Percentiles rank a stretch among this genome's conserved stretches.
These are phyloP conservation scores for Phoenix dactylifera DNA, from an alignment of 176 grass and related monocot genomes.

Conservation along the genomic window DNA sequence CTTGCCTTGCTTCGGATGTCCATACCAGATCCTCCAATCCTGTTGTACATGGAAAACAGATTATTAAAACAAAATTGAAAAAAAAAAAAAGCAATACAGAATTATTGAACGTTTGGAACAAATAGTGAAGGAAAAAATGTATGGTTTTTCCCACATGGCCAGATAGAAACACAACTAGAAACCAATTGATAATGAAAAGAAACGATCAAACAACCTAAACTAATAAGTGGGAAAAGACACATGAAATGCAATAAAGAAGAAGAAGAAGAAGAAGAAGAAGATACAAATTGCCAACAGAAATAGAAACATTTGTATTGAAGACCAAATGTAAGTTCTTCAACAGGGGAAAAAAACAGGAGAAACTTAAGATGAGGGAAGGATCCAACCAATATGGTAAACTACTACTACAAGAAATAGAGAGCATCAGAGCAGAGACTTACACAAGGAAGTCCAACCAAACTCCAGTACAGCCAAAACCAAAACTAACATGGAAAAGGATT, in stretches of 20 bases:
- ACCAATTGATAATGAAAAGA: not conserved
- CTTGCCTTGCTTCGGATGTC: slow-evolving; percentile 96
- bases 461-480: too few relatives aligned
- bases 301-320: too few relatives aligned
- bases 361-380: slow-evolving; percentile 6
- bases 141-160: not conserved
- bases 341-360: not conserved
- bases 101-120: not conserved
- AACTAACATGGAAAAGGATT: too few relatives aligned
- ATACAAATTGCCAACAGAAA: too few relatives aligned
- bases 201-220: not conserved
- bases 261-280: not conserved
- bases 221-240: not conserved
- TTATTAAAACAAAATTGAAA: not conserved
- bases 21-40: slow-evolving; percentile 99
- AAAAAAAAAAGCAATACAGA: not conserved
- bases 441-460: too few relatives aligned
- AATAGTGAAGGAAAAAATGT: not conserved
- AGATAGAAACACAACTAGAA: slow-evolving; percentile 2
- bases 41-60: slow-evolving; percentile 18
- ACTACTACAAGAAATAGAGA: too few relatives aligned
- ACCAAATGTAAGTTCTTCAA: too few relatives aligned
- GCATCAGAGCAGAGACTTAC: too few relatives aligned
- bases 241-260: not conserved
- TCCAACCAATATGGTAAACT: not conserved